Conservation (phyloP, 2,329 filamentous ascomycete species). For the Diaporthe sp. region DNA sequence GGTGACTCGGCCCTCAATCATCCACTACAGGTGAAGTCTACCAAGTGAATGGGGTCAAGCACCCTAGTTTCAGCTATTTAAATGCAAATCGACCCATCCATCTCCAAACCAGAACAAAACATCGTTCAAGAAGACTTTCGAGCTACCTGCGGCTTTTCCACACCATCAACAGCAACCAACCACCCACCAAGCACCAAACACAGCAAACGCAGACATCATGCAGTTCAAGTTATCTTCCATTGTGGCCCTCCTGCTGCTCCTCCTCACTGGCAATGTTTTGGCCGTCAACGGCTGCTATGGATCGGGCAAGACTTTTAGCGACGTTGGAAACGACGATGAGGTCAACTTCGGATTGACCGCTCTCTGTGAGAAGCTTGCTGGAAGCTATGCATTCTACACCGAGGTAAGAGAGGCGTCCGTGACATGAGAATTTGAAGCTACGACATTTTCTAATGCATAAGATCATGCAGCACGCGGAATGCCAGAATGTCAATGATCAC, state of each 20-base stretch:
- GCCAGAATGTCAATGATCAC: not conserved
- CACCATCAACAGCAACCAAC: not conserved
- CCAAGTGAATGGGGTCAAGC: no score
- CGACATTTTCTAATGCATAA: not conserved
- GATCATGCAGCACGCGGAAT: not conserved
- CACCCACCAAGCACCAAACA: not conserved
- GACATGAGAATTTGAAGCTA: rapidly evolving
- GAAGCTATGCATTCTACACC: not conserved
- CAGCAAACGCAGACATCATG: not conserved
- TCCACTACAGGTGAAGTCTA: no score
- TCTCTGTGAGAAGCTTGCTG: not conserved
- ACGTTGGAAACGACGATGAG: not conserved
- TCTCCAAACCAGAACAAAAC: no score
- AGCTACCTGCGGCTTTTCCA: not conserved
- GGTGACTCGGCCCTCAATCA: no score
- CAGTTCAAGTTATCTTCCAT: not conserved
- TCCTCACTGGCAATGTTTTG: not conserved
- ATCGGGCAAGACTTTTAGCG: not conserved
- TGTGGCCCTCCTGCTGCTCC: not conserved
- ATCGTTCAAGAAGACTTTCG: no score
- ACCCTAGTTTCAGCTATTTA: no score
- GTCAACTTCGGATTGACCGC: not conserved
- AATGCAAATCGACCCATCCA: no score
- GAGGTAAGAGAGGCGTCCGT: not conserved
- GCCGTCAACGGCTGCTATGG: not conserved